Evolutionary conservation across 345 rosid species (phyloP).

Genomic region (Salix purpurea): DNA sequence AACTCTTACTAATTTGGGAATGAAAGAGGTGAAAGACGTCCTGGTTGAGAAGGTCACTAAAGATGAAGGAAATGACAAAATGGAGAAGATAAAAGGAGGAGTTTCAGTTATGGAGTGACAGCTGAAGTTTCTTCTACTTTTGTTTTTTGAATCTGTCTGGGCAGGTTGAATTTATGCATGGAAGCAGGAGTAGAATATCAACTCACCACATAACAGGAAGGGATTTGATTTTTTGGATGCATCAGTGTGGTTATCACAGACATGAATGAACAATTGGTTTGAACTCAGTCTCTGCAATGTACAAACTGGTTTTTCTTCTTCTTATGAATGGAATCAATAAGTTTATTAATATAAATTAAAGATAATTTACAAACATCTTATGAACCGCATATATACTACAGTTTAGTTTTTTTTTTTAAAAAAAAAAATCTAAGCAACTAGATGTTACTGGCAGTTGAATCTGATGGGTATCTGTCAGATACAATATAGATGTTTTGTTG

Average conservation of each 20-base stretch:
- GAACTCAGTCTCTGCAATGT: background rate
- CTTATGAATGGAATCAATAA: background rate
- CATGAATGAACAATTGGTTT: background rate
- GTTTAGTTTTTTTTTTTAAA: too few relatives aligned
- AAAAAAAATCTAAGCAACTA: too few relatives aligned
- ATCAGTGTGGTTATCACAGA: background rate
- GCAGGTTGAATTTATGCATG: background rate
- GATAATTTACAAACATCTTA: background rate
- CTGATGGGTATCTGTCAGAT: too few relatives aligned
- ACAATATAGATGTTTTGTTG: too few relatives aligned
- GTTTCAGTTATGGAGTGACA: slow-evolving; percentile 44
- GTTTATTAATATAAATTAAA: too few relatives aligned
- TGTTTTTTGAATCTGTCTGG: background rate
- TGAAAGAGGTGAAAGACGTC: slow-evolving; percentile 47
- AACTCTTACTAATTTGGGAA: slow-evolving; percentile 40
- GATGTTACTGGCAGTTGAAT: too few relatives aligned
- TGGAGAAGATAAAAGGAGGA: slow-evolving; percentile 45
- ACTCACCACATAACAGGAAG: background rate
- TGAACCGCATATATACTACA: too few relatives aligned
- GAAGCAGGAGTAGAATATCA: background rate
- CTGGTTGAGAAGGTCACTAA: slow-evolving; percentile 49
- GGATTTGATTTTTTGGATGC: background rate
- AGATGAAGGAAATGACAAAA: slow-evolving; percentile 42
- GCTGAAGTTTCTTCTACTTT: background rate
- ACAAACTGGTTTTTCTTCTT: too few relatives aligned